phyloP scores from a whole-genome alignment of 169 alveolate species.

The Toxoplasma gondii region DNA sequence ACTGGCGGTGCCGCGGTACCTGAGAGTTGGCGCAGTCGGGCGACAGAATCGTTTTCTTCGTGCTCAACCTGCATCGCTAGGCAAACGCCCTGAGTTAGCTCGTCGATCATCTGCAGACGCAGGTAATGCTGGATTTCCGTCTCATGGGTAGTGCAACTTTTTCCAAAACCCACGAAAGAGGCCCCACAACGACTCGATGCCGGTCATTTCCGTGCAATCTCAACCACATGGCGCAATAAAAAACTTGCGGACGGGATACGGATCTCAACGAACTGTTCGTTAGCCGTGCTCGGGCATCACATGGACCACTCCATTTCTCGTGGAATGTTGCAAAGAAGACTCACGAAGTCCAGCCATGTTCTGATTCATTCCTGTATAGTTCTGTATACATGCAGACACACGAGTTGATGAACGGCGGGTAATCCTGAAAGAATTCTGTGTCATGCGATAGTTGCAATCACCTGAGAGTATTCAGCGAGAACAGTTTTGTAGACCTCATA shows the following conservation, averaged over 20 bases:
- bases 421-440: too few relatives aligned
- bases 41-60: conserved; percentile 41
- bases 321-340: too few relatives aligned
- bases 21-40: conserved; percentile 53
- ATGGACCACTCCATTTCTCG: too few relatives aligned
- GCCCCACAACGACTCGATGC: background rate
- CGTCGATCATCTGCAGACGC: conserved; percentile 80
- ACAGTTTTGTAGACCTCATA: conserved; percentile 89
- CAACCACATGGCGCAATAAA: background rate
- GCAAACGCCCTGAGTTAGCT: conserved; percentile 86
- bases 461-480: conserved; percentile 64
- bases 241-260: too few relatives aligned
- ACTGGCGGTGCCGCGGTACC: background rate
- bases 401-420: too few relatives aligned
- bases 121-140: background rate
- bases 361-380: background rate
- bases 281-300: too few relatives aligned
- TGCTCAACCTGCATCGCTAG: conserved; percentile 81
- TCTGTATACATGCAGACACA: too few relatives aligned
- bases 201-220: background rate
- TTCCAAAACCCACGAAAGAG: too few relatives aligned
- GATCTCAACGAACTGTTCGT: too few relatives aligned
- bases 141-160: too few relatives aligned
- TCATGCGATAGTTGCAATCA: background rate
- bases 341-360: background rate